Base-by-base conservation (phyloP, 257 asterid genomes). In the Primulina tabacum region DNA sequence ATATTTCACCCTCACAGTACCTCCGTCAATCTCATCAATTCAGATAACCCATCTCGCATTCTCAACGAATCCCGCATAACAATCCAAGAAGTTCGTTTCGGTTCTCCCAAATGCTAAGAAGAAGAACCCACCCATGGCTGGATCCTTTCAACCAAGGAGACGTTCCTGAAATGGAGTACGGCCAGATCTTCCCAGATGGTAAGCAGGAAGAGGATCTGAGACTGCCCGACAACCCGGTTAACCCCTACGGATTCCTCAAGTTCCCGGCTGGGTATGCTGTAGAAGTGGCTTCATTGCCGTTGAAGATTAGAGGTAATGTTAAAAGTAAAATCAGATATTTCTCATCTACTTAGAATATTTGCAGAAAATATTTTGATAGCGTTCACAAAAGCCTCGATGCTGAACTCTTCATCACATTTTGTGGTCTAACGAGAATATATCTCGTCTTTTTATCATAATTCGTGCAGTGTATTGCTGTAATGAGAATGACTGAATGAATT, bases 151-250 rank as follows among this genome's bases (percentile, higher is more conserved):
- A 50, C 57, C 82, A 84, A 64, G 97, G 92, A 9, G 90, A 83
- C 20, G 97, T 89, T 70, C 96, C 93, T 1, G 89, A 87, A 0
- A 86, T 86, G 93, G 95, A 92, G 62, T 92, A 82, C 43, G 92
- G 93, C 6, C 57, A 87, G 0, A 1, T 84, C 50, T 89, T 74
- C 58, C 4, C 92, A 6, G 97, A 91, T 0, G 97, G 97, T 0
- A 89, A 89, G 78, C 95, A 92, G 26, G 96, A 89, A 0, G 96
- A 91, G 77, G 96, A 91, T 20, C 84, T 91, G 11, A 68, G 96
- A 33, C 95, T 90, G 1, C 97, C 97, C 5, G 96, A 89, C 8
- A 79, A 86, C 78, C 96, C 96, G 0, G 80, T 67, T 3, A 92
- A 85, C 68, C 88, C 98, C 0, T 89, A 90, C 37, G 97, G 97